Evolutionary conservation across 306 rosid species (phyloP).

Genomic region (Ormosia semicastrata): DNA sequence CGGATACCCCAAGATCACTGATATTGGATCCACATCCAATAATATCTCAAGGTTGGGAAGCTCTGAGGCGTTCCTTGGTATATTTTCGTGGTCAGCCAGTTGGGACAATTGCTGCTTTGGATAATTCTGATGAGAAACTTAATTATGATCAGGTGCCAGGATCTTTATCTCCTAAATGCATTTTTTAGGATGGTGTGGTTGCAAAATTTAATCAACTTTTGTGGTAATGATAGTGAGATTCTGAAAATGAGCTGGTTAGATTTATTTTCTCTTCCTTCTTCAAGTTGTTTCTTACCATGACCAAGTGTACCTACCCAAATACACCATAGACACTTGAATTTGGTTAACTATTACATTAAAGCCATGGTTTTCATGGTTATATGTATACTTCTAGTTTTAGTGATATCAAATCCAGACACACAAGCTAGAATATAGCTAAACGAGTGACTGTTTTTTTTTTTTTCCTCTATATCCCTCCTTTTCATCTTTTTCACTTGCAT

Average conservation of each 20-base stretch:
- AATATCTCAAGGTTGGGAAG: conserved; percentile 75
- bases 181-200: neutral
- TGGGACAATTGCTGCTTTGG: conserved; percentile 92
- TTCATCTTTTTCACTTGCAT: conserved; percentile 1
- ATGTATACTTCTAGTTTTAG: neutral
- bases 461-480: neutral
- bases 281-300: too few relatives aligned
- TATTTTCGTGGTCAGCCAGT: conserved; percentile 77
- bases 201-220: too few relatives aligned
- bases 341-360: neutral
- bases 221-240: too few relatives aligned
- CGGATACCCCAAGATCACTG: conserved; percentile 54
- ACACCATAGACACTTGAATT: neutral
- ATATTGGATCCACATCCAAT: conserved; percentile 53
- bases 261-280: too few relatives aligned
- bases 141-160: conserved; percentile 63
- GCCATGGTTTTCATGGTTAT: neutral
- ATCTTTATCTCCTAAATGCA: neutral
- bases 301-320: too few relatives aligned
- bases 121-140: conserved; percentile 69
- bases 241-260: too few relatives aligned
- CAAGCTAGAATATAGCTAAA: neutral
- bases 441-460: neutral
- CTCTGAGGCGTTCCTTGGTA: conserved; percentile 75
- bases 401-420: neutral